These are phyloP conservation scores for Hyphopichia buzzinii DNA, from an alignment of 1,139 yeast genomes.

Conservation along the genomic window DNA sequence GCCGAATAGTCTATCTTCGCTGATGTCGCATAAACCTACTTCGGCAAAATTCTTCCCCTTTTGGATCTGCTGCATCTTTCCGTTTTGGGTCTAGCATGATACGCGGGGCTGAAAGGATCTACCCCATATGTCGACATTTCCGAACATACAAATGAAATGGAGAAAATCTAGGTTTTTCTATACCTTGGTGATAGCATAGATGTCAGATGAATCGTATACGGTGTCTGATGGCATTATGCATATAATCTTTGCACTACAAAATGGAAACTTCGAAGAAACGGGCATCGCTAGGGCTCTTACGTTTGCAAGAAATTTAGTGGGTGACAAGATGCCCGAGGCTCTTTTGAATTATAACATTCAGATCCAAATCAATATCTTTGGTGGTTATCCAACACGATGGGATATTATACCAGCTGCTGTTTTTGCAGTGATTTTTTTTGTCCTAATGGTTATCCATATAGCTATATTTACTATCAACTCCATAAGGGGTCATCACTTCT, in stretches of 20 bases:
- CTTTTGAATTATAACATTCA: constrained; percentile 16
- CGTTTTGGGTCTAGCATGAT: too few species aligned
- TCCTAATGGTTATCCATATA: constrained; percentile 26
- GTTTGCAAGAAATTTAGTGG: constrained; percentile 21
- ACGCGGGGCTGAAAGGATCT: too few species aligned
- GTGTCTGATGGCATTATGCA: constrained; percentile 19
- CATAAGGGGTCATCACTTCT: constrained; percentile 38
- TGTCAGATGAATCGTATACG: too few species aligned
- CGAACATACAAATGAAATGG: too few species aligned
- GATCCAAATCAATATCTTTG: constrained; percentile 31
- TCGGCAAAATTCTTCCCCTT: too few species aligned
- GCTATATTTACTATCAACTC: constrained; percentile 27
- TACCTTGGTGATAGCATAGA: too few species aligned
- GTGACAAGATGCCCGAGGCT: constrained; percentile 20
- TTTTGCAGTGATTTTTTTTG: constrained; percentile 28
- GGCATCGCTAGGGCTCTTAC: constrained; percentile 18
- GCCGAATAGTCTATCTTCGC: too few species aligned
- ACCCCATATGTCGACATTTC: too few species aligned
- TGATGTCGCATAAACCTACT: too few species aligned
- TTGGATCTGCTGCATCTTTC: too few species aligned
- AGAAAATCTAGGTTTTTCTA: too few species aligned
- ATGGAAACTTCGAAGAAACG: constrained; percentile 20
- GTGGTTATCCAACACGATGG: constrained; percentile 29
- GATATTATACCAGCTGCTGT: constrained; percentile 33
- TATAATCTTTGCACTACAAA: constrained; percentile 13